Conservation (phyloP, 345 rosid species). For the Noccaea caerulescens region DNA sequence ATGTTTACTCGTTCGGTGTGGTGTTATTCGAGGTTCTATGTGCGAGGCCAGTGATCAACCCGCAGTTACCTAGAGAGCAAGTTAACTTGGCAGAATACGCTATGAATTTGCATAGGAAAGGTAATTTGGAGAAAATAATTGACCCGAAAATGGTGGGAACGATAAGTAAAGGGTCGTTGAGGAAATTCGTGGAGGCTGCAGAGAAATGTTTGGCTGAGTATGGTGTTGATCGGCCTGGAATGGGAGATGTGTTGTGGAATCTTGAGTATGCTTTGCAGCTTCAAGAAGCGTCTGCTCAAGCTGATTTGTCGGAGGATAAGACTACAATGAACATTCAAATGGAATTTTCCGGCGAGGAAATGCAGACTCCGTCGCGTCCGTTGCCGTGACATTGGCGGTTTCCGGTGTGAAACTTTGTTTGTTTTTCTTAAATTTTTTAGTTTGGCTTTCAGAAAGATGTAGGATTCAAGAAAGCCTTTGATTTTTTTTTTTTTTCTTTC, state of each 20-base stretch:
- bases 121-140: constrained; percentile 61
- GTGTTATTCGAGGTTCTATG: constrained; percentile 80
- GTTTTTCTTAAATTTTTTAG: constrained; percentile 22
- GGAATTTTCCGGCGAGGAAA: constrained; percentile 28
- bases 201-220: constrained; percentile 85
- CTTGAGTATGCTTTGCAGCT: constrained; percentile 85
- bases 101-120: constrained; percentile 68
- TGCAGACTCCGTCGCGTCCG: constrained; percentile 24
- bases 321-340: constrained; percentile 38
- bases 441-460: constrained; percentile 36
- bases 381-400: constrained; percentile 20
- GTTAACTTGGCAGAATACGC: constrained; percentile 86
- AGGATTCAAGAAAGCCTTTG: constrained; percentile 35
- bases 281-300: constrained; percentile 60
- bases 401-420: constrained; percentile 15
- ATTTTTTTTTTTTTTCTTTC: background rate
- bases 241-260: constrained; percentile 89
- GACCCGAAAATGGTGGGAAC: constrained; percentile 61
- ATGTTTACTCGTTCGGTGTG: constrained; percentile 89
- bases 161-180: constrained; percentile 57
- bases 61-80: constrained; percentile 66
- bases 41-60: constrained; percentile 74
- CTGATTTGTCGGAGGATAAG: constrained; percentile 50
- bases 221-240: constrained; percentile 82
- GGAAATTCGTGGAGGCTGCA: constrained; percentile 72